Conservation (phyloP, 371 early-diverging fungal genomes). For the Mucor racemosus region DNA sequence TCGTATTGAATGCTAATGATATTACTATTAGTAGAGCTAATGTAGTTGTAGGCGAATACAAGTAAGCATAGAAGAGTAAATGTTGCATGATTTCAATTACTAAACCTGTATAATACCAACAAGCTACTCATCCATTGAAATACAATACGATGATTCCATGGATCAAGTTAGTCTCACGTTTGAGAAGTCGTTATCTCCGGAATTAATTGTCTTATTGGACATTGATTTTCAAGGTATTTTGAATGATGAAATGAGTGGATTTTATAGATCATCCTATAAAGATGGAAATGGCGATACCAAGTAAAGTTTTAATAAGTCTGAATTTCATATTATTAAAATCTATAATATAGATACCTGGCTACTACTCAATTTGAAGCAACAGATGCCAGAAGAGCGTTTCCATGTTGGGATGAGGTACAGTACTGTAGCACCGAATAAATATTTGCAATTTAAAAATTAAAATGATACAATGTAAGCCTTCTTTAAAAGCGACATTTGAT, state of each 20-base stretch:
- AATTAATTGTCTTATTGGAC: constrained; percentile 51
- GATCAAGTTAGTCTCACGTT: constrained; percentile 70
- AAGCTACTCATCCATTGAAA: constrained; percentile 22
- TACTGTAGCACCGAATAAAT: neutral
- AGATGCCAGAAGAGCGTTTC: constrained; percentile 88
- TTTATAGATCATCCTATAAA: constrained; percentile 80
- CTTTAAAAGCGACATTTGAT: constrained; percentile 90
- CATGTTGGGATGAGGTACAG: constrained; percentile 85
- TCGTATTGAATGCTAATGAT: constrained; percentile 67
- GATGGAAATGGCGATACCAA: constrained; percentile 65
- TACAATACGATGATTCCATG: constrained; percentile 56
- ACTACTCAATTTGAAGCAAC: constrained; percentile 96
- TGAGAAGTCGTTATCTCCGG: constrained; percentile 50
- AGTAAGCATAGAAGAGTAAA: constrained; percentile 21
- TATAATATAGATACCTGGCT: constrained; percentile 57
- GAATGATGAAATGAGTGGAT: constrained; percentile 86
- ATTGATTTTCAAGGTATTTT: constrained; percentile 72
- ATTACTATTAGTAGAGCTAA: constrained; percentile 44
- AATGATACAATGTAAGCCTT: constrained; percentile 48
- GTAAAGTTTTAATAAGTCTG: constrained; percentile 9
- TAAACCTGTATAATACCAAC: neutral
- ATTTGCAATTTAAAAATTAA: too few species aligned
- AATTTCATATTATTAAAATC: too few species aligned
- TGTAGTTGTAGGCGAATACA: constrained; percentile 15
- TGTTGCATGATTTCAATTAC: constrained; percentile 12